Evolutionary conservation across 495 filamentous ascomycete genomes (phyloP).

Genomic region (Platismatia glauca): DNA sequence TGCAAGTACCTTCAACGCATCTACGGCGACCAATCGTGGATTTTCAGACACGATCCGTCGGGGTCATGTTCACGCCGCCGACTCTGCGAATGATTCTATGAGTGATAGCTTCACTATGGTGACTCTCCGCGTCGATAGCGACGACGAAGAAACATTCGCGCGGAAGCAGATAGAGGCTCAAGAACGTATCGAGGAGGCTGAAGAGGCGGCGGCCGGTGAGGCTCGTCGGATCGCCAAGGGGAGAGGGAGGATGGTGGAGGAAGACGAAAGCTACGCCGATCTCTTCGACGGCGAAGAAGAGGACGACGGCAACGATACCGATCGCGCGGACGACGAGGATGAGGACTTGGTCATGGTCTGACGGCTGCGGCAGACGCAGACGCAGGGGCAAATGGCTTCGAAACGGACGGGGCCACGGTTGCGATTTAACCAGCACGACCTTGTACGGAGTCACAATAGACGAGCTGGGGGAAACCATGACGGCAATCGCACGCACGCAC

Average conservation of each 20-base stretch:
- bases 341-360: slow-evolving; percentile 14
- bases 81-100: slow-evolving; percentile 5
- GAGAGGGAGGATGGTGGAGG: slow-evolving; percentile 14
- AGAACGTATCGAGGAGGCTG: slow-evolving; percentile 8
- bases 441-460: not conserved
- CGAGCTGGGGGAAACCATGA: not conserved
- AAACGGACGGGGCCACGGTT: not conserved
- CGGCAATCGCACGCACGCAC: not conserved
- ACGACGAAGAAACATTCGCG: slow-evolving; percentile 16
- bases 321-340: slow-evolving; percentile 20
- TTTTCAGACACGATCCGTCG: slow-evolving; percentile 22
- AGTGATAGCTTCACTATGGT: slow-evolving; percentile 19
- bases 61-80: slow-evolving; percentile 21
- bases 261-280: slow-evolving; percentile 22
- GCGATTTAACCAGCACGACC: not conserved
- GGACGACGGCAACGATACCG: slow-evolving; percentile 20
- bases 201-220: slow-evolving; percentile 7
- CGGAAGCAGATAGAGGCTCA: slow-evolving; percentile 11
- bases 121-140: slow-evolving; percentile 12
- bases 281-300: slow-evolving; percentile 17
- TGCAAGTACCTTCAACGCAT: slow-evolving; percentile 23
- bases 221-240: slow-evolving; percentile 6
- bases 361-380: not conserved
- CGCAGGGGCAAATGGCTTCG: not conserved
- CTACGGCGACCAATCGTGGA: slow-evolving; percentile 26